These are phyloP conservation scores for Phaeodactylum tricornutum DNA, from an alignment of 108 stramenopile genomes.

Conservation along the genomic window DNA sequence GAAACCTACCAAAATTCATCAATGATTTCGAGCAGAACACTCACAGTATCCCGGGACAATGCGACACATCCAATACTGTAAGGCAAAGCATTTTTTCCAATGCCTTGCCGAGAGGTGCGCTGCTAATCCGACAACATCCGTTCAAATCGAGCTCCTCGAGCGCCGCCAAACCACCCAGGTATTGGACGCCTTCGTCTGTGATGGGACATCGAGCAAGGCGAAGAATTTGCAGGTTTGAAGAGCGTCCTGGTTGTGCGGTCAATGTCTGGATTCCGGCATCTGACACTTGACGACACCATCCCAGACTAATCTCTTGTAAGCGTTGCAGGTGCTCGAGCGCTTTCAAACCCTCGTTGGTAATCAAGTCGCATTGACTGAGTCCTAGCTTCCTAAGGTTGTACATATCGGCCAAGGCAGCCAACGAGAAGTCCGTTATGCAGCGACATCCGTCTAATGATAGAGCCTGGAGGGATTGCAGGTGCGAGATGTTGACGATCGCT, in stretches of 20 bases:
- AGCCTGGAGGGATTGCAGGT: constrained; percentile 38
- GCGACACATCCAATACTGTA: constrained; percentile 43
- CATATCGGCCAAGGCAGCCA: constrained; percentile 40
- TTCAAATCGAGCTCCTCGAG: constrained; percentile 67
- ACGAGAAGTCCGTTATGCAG: constrained; percentile 62
- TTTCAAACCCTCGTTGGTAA: constrained; percentile 62
- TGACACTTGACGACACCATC: constrained; percentile 68
- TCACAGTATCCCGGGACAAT: constrained; percentile 75
- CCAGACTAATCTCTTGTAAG: constrained; percentile 67
- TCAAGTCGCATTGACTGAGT: constrained; percentile 72
- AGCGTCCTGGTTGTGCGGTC: constrained; percentile 35
- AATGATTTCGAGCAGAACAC: constrained; percentile 8
- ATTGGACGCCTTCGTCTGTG: constrained; percentile 43
- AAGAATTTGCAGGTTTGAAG: constrained; percentile 31
- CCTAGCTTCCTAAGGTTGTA: constrained; percentile 42
- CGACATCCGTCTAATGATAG: constrained; percentile 72
- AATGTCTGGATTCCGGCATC: constrained; percentile 52
- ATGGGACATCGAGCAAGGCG: constrained; percentile 60
- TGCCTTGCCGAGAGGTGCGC: constrained; percentile 40
- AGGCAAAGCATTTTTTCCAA: constrained; percentile 35
- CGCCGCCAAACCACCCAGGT: constrained; percentile 27
- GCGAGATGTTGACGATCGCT: constrained; percentile 66
- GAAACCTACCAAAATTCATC: constrained; percentile 1
- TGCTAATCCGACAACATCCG: constrained; percentile 58
- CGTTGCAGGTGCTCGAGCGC: constrained; percentile 32